Evolutionary conservation across 2,329 filamentous ascomycete genomes (phyloP).

Genomic region (Penicillium sp.): DNA sequence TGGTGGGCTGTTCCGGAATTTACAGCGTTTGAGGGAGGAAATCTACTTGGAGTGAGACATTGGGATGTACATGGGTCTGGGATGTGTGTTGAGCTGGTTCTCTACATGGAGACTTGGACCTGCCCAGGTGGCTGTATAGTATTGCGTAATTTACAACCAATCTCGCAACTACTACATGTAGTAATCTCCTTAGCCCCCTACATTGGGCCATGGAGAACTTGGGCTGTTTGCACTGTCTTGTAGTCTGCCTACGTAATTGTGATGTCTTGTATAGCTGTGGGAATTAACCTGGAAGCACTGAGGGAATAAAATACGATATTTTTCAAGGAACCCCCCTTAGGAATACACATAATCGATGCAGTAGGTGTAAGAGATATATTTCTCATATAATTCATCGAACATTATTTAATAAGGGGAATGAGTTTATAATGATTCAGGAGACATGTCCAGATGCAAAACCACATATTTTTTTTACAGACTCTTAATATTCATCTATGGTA

Average conservation of each 20-base stretch:
- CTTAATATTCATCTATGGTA: neutral
- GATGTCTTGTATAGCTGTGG: too few relatives aligned
- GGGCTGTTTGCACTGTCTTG: too few relatives aligned
- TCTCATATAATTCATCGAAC: too few relatives aligned
- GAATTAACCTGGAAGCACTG: too few relatives aligned
- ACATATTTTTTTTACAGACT: neutral
- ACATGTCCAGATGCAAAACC: neutral
- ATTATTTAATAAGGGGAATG: too few relatives aligned
- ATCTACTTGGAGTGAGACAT: conserved; percentile 49
- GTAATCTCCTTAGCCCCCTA: too few relatives aligned
- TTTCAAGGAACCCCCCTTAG: too few relatives aligned
- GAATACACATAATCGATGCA: too few relatives aligned
- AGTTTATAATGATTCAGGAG: neutral
- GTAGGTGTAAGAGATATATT: too few relatives aligned
- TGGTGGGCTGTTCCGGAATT: conserved; percentile 52
- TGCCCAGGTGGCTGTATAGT: neutral
- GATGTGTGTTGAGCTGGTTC: conserved; percentile 5
- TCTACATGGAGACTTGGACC: neutral
- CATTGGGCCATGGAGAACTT: too few relatives aligned
- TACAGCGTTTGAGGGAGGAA: conserved; percentile 53
- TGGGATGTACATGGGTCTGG: neutral
- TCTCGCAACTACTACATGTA: neutral
- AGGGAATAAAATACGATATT: too few relatives aligned
- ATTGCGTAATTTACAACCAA: neutral
- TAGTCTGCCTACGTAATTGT: too few relatives aligned